Evolutionary conservation across 2,329 filamentous ascomycete genomes (phyloP).

Genomic region (Cladorrhinum sp.): DNA sequence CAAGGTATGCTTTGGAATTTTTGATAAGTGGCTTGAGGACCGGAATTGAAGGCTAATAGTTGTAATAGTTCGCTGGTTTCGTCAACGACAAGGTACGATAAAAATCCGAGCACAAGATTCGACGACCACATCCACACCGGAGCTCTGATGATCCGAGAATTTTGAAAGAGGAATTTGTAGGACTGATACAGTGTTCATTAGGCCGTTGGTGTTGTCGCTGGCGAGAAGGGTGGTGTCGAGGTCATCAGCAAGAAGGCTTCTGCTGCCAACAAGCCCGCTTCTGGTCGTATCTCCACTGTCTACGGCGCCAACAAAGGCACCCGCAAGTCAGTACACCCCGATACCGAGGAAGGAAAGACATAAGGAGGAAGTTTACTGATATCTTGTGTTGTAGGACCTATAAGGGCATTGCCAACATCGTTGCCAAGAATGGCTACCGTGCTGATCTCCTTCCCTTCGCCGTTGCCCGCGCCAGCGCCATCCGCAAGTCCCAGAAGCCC

Average conservation of each 20-base stretch:
- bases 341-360: neutral
- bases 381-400: slow-evolving; percentile 64
- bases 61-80: slow-evolving; percentile 76
- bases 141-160: neutral
- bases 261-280: slow-evolving; percentile 69
- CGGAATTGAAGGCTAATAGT: slow-evolving; percentile 36
- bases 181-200: slow-evolving; percentile 40
- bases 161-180: slow-evolving; percentile 7
- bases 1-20: slow-evolving; percentile 60
- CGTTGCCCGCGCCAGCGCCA: slow-evolving; percentile 81
- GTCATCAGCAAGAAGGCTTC: slow-evolving; percentile 82
- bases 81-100: slow-evolving; percentile 81
- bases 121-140: slow-evolving; percentile 10
- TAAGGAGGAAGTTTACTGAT: slow-evolving; percentile 10
- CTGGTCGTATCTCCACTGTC: slow-evolving; percentile 61
- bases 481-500: slow-evolving; percentile 74
- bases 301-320: slow-evolving; percentile 70
- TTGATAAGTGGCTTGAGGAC: neutral
- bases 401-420: slow-evolving; percentile 78
- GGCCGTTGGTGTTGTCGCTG: slow-evolving; percentile 78
- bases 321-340: slow-evolving; percentile 64
- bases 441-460: slow-evolving; percentile 72
- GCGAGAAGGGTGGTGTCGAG: slow-evolving; percentile 74
- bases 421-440: slow-evolving; percentile 84
- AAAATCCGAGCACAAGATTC: slow-evolving; percentile 8